Conservation (phyloP, 306 rosid species). For the Acacia melanoxylon region DNA sequence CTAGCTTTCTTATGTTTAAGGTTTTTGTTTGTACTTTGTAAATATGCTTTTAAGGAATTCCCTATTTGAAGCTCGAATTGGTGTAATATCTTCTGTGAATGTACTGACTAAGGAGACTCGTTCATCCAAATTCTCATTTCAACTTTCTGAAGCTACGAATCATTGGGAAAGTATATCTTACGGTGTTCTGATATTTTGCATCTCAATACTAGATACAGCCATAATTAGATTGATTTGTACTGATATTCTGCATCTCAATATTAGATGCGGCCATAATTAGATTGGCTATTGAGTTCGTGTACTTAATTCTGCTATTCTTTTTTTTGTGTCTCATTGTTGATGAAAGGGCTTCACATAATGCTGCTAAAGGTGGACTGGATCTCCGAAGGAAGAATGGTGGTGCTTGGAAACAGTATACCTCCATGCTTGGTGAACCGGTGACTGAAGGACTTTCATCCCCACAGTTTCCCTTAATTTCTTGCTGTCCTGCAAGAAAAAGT, state of each 20-base stretch:
- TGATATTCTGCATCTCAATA: too few species aligned
- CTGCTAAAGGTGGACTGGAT: slow-evolving; percentile 42
- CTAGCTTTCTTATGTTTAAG: background rate
- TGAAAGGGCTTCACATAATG: slow-evolving; percentile 44
- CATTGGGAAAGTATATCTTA: background rate
- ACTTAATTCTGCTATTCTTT: background rate
- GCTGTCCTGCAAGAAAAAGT: slow-evolving; percentile 50
- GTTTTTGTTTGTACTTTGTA: background rate
- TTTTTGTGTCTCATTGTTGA: background rate
- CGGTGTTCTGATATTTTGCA: slow-evolving; percentile 1
- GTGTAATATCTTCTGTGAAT: background rate
- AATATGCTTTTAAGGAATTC: slow-evolving; percentile 2
- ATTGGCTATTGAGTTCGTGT: background rate
- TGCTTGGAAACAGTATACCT: slow-evolving; percentile 44
- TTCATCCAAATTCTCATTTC: background rate
- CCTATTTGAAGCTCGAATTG: background rate
- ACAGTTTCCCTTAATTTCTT: slow-evolving; percentile 45
- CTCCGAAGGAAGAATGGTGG: slow-evolving; percentile 44
- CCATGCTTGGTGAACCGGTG: slow-evolving; percentile 43
- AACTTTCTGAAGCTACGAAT: background rate
- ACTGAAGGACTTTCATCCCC: slow-evolving; percentile 27
- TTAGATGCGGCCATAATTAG: background rate
- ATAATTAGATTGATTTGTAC: background rate
- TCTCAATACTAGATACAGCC: background rate
- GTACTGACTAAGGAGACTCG: background rate